A percentile compares a stretch with the other conserved stretches of the same genome.
phyloP scores from a whole-genome alignment of 1,139 yeast genomes.

The Debaryomycetaceae sp. region DNA sequence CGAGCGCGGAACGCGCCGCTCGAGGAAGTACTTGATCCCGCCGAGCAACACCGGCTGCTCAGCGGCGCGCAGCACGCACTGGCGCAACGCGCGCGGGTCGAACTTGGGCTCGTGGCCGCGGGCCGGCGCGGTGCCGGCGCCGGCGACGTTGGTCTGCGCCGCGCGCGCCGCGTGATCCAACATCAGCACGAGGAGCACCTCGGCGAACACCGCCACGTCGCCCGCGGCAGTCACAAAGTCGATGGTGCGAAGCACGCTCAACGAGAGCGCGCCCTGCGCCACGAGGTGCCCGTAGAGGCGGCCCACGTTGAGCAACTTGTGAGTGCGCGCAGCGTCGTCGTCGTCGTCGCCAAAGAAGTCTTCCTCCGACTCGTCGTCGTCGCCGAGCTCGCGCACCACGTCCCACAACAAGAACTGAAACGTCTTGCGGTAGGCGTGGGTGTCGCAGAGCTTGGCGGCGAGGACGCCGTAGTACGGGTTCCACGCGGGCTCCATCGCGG shows the following conservation, averaged over 20 bases:
- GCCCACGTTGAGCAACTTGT: conserved; percentile 67
- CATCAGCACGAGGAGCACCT: conserved; percentile 65
- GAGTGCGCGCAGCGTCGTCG: conserved; percentile 45
- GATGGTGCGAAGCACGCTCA: conserved; percentile 68
- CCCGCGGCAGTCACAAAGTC: conserved; percentile 70
- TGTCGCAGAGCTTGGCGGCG: conserved; percentile 69
- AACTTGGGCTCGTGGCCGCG: conserved; percentile 38
- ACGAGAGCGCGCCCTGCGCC: conserved; percentile 66
- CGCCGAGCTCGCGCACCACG: conserved; percentile 61
- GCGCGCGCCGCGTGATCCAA: conserved; percentile 64
- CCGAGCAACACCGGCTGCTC: conserved; percentile 61
- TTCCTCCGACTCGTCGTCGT: conserved; percentile 37
- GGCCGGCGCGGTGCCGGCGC: conserved; percentile 35
- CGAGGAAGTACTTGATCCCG: conserved; percentile 70
- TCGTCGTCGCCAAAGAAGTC: conserved; percentile 32
- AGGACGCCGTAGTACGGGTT: conserved; percentile 88
- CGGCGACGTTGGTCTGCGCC: conserved; percentile 51
- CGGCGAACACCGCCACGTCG: conserved; percentile 67
- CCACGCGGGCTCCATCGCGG: conserved; percentile 75
- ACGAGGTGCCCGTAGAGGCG: conserved; percentile 73
- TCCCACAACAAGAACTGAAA: conserved; percentile 93
- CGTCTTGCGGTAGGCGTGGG: conserved; percentile 70
- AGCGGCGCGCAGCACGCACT: conserved; percentile 53
- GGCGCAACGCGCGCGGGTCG: conserved; percentile 52
- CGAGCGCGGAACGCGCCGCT: conserved; percentile 47